A percentile compares a stretch with the other conserved stretches of the same genome.
Evolutionary conservation across 306 rosid genomes (phyloP).

Genomic region (Quercus rubra): DNA sequence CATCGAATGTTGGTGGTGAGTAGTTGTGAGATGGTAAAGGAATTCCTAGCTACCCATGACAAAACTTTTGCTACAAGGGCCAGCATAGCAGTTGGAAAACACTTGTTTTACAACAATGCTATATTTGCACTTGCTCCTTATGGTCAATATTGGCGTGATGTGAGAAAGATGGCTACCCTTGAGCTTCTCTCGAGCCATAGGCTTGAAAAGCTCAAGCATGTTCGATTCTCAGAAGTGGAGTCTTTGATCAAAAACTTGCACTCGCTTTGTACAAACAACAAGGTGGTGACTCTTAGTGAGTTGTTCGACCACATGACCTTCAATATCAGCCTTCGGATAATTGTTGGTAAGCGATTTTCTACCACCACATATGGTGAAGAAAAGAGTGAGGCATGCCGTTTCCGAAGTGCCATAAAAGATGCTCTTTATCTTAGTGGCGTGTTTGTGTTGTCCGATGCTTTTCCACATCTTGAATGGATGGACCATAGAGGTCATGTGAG

Average conservation of each 20-base stretch:
- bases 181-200: slow-evolving; percentile 28
- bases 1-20: slow-evolving; percentile 30
- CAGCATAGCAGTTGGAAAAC: slow-evolving; percentile 19
- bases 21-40: slow-evolving; percentile 28
- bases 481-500: slow-evolving; percentile 17
- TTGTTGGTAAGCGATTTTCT: slow-evolving; percentile 26
- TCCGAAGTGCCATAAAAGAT: neutral
- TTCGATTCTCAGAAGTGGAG: slow-evolving; percentile 11
- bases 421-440: slow-evolving; percentile 20
- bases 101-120: slow-evolving; percentile 44
- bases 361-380: neutral
- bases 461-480: slow-evolving; percentile 28
- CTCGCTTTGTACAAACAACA: neutral
- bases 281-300: slow-evolving; percentile 7
- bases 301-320: slow-evolving; percentile 20
- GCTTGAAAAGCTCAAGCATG: neutral
- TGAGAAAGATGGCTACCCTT: slow-evolving; percentile 38
- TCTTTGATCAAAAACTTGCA: slow-evolving; percentile 5
- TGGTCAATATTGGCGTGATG: slow-evolving; percentile 60
- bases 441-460: slow-evolving; percentile 28
- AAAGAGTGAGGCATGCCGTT: slow-evolving; percentile 1
- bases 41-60: slow-evolving; percentile 36
- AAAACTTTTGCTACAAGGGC: slow-evolving; percentile 37
- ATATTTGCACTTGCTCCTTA: slow-evolving; percentile 46
- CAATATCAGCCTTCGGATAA: slow-evolving; percentile 13